Conservation (phyloP, 2,329 filamentous ascomycete genomes). For the Shiraia sp. region DNA sequence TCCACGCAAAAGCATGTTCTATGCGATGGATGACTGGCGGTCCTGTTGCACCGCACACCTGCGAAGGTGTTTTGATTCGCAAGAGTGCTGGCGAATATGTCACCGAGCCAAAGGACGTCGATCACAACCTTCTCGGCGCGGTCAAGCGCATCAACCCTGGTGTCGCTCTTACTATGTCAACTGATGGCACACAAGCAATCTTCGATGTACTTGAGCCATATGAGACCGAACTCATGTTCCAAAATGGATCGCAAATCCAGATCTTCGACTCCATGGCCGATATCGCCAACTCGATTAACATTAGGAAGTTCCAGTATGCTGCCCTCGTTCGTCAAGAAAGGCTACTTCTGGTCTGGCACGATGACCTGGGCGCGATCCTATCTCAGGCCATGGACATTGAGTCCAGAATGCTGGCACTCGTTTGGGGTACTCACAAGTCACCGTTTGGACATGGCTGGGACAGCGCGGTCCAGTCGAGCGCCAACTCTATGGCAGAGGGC, state of each 20-base stretch:
- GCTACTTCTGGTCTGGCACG: slow-evolving; percentile 78
- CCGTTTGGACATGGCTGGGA: slow-evolving; percentile 52
- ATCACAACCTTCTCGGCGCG: slow-evolving; percentile 47
- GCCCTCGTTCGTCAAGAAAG: slow-evolving; percentile 75
- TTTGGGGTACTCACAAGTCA: slow-evolving; percentile 57
- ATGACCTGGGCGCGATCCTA: slow-evolving; percentile 72
- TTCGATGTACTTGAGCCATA: slow-evolving; percentile 46
- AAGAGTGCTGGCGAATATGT: slow-evolving; percentile 71
- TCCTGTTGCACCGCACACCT: slow-evolving; percentile 12
- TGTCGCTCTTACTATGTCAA: slow-evolving; percentile 56
- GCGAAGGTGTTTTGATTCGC: slow-evolving; percentile 70
- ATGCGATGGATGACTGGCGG: slow-evolving; percentile 27
- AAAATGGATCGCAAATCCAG: slow-evolving; percentile 51
- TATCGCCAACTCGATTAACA: slow-evolving; percentile 50
- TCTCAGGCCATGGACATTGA: slow-evolving; percentile 72
- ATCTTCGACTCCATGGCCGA: slow-evolving; percentile 52
- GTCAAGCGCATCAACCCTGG: slow-evolving; percentile 52
- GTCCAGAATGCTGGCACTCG: slow-evolving; percentile 72
- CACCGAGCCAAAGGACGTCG: slow-evolving; percentile 47
- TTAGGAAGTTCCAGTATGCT: slow-evolving; percentile 80
- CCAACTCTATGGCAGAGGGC: slow-evolving; percentile 34
- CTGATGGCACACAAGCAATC: slow-evolving; percentile 53
- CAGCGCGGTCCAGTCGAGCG: slow-evolving; percentile 28
- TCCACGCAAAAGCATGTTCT: slow-evolving; percentile 27
- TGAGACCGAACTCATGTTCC: slow-evolving; percentile 48